Conservation (phyloP, 225 moss, liverwort and hornwort genomes). For the Lunularia cruciata region DNA sequence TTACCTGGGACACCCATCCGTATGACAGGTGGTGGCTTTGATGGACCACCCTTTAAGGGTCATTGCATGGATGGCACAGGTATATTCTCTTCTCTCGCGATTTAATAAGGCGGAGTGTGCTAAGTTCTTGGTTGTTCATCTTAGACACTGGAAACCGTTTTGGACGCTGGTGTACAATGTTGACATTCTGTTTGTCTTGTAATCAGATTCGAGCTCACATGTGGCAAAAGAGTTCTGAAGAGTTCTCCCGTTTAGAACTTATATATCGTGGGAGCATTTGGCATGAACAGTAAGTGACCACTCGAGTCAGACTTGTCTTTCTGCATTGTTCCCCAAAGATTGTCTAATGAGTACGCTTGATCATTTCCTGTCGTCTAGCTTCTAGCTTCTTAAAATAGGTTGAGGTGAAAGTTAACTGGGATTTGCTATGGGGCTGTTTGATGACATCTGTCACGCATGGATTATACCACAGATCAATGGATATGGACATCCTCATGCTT, state of each 20-base stretch:
- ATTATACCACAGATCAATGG: conserved; percentile 74
- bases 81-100: conserved; percentile 15
- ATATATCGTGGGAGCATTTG: conserved; percentile 95
- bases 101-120: too few relatives aligned
- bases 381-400: neutral
- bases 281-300: conserved; percentile 88
- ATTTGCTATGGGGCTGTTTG: neutral
- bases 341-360: neutral
- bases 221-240: conserved; percentile 65
- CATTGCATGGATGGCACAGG: conserved; percentile 96
- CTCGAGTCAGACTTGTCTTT: too few relatives aligned
- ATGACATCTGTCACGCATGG: neutral
- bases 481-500: conserved; percentile 87
- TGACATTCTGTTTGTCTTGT: neutral
- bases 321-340: too few relatives aligned
- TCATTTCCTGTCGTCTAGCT: neutral
- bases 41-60: conserved; percentile 95
- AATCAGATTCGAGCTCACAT: conserved; percentile 79
- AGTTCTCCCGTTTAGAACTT: conserved; percentile 70
- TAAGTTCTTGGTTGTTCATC: too few relatives aligned
- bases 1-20: neutral
- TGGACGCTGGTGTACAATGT: too few relatives aligned
- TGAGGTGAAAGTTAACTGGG: too few relatives aligned
- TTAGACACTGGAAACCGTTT: too few relatives aligned
- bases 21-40: conserved; percentile 68